Evolutionary conservation across 2,329 filamentous ascomycete genomes (phyloP).

Genomic region (Cryphonectria radicalis): DNA sequence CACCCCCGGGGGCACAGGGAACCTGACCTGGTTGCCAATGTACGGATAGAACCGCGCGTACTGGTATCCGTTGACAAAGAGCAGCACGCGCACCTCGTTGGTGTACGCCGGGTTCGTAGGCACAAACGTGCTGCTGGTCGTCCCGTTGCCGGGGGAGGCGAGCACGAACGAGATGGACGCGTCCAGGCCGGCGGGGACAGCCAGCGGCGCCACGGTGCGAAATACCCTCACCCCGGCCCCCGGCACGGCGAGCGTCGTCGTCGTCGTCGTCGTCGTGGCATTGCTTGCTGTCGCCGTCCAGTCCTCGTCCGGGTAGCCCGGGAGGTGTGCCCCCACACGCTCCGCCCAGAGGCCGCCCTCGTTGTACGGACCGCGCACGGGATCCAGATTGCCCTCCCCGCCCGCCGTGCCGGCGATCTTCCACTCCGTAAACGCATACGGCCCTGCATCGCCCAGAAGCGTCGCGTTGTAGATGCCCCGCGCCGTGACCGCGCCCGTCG

Average conservation of each 20-base stretch:
- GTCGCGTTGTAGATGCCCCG: conserved; percentile 58
- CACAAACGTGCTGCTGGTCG: conserved; percentile 44
- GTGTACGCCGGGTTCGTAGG: conserved; percentile 33
- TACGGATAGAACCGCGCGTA: conserved; percentile 64
- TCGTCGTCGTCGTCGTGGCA: conserved; percentile 31
- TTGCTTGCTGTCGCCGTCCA: conserved; percentile 44
- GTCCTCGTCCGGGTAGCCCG: conserved; percentile 53
- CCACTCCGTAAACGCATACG: conserved; percentile 55
- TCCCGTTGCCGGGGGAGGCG: conserved; percentile 42
- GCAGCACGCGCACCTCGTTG: conserved; percentile 51
- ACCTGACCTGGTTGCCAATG: conserved; percentile 64
- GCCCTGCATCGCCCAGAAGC: conserved; percentile 43
- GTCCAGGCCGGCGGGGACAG: conserved; percentile 56
- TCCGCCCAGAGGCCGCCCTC: conserved; percentile 64
- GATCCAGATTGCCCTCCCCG: conserved; percentile 56
- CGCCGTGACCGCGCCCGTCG: conserved; percentile 50
- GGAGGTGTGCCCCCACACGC: conserved; percentile 62
- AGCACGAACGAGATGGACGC: conserved; percentile 61
- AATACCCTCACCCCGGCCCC: conserved; percentile 60
- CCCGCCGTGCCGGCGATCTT: conserved; percentile 62
- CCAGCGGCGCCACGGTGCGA: conserved; percentile 54
- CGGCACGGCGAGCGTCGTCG: conserved; percentile 44
- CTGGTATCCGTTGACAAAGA: conserved; percentile 70
- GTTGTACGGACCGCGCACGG: conserved; percentile 57
- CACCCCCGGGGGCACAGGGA: conserved; percentile 63